These are phyloP conservation scores for Taphrina deformans DNA, from an alignment of 1,139 yeast genomes.

Conservation along the genomic window DNA sequence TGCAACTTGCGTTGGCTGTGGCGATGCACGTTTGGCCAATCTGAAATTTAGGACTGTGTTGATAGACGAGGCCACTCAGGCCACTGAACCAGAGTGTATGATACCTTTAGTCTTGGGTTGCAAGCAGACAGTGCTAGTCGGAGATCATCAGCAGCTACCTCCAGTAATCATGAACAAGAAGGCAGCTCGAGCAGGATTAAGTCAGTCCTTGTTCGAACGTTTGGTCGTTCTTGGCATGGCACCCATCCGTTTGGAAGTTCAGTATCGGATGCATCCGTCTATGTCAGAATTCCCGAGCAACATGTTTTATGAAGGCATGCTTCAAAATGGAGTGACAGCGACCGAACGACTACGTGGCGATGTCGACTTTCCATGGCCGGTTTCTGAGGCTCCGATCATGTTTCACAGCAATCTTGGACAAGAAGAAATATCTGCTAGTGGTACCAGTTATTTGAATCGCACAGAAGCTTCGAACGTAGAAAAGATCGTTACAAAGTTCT, in stretches of 20 bases:
- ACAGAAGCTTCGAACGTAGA: constrained; percentile 92
- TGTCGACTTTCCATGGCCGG: constrained; percentile 86
- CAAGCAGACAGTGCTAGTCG: constrained; percentile 83
- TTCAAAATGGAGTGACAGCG: constrained; percentile 85
- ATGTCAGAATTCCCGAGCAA: constrained; percentile 85
- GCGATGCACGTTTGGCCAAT: constrained; percentile 61
- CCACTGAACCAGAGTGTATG: constrained; percentile 86
- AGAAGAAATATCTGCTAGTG: constrained; percentile 81
- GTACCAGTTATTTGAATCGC: constrained; percentile 81
- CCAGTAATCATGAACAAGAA: constrained; percentile 79
- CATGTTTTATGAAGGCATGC: constrained; percentile 88
- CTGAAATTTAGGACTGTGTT: constrained; percentile 70
- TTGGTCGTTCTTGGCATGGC: constrained; percentile 78
- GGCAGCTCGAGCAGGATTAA: constrained; percentile 83
- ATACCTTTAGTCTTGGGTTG: constrained; percentile 89
- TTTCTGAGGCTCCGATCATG: constrained; percentile 81
- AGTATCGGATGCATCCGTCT: constrained; percentile 92
- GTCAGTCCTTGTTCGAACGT: constrained; percentile 83
- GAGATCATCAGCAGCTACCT: constrained; percentile 94
- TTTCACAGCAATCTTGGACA: constrained; percentile 90
- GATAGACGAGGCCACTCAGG: constrained; percentile 91
- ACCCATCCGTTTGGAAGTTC: constrained; percentile 85
- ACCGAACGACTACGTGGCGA: constrained; percentile 62
- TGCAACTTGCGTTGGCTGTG: constrained; percentile 92
- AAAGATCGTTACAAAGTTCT: constrained; percentile 68